Percentiles rank a stretch among this genome's conserved stretches.
phyloP scores from a whole-genome alignment of 2,329 filamentous ascomycete genomes.

The Aureobasidium sp. region DNA sequence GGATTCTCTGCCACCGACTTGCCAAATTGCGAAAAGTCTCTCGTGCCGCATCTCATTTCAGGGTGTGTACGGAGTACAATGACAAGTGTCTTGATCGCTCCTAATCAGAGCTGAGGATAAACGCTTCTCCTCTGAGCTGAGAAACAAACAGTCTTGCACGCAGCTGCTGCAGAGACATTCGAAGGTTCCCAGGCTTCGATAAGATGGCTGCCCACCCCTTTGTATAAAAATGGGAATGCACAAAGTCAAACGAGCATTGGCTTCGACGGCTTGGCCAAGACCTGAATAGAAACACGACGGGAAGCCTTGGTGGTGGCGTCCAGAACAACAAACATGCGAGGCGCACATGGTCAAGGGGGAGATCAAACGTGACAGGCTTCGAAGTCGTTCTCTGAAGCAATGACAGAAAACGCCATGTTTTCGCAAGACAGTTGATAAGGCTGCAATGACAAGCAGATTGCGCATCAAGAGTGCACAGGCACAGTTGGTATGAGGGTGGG shows the following conservation, averaged over 20 bases:
- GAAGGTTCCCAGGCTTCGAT: neutral
- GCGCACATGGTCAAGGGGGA: neutral
- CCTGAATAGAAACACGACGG: neutral
- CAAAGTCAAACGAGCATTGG: neutral
- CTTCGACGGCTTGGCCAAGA: neutral
- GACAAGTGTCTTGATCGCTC: neutral
- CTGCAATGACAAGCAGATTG: neutral
- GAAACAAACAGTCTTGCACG: neutral
- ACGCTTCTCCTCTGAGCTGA: neutral
- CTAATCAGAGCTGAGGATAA: neutral
- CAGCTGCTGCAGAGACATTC: neutral
- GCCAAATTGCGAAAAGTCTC: neutral
- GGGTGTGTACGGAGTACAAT: too few relatives aligned
- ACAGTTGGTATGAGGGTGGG: neutral
- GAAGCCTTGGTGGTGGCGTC: neutral
- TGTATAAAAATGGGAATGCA: neutral
- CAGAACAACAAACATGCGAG: neutral
- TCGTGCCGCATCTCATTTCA: neutral
- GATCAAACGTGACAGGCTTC: neutral
- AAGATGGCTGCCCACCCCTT: neutral
- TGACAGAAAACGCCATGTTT: neutral
- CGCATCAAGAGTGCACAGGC: constrained; percentile 1
- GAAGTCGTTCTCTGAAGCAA: neutral
- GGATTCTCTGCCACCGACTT: neutral
- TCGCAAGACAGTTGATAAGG: neutral